Evolutionary conservation across 1,284 basidiomycete species (phyloP).

Genomic region (Heterobasidion parviporum): DNA sequence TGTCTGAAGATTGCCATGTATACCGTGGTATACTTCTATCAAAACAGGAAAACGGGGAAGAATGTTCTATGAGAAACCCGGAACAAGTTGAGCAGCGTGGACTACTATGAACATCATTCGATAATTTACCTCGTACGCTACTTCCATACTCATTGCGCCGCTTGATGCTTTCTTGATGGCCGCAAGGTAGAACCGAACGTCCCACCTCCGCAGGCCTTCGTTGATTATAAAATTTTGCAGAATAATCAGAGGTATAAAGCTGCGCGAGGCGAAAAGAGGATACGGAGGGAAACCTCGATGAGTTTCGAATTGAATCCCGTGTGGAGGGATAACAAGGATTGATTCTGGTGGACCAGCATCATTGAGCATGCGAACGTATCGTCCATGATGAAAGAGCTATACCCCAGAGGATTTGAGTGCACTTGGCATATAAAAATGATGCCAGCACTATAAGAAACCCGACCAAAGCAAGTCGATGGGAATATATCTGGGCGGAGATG

Average conservation of each 20-base stretch:
- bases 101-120: slow-evolving; percentile 1
- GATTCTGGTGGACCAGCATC: slow-evolving; percentile 42
- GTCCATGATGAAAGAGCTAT: slow-evolving; percentile 5
- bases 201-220: slow-evolving; percentile 64
- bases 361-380: neutral
- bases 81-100: neutral
- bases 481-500: neutral
- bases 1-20: slow-evolving; percentile 29
- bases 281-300: slow-evolving; percentile 44
- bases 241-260: slow-evolving; percentile 48
- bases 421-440: slow-evolving; percentile 22
- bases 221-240: slow-evolving; percentile 64
- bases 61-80: slow-evolving; percentile 36
- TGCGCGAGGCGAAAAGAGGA: slow-evolving; percentile 36
- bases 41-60: slow-evolving; percentile 58
- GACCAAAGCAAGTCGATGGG: slow-evolving; percentile 1
- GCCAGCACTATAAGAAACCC: slow-evolving; percentile 6
- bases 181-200: slow-evolving; percentile 61
- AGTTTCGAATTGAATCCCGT: slow-evolving; percentile 68
- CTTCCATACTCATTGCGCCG: slow-evolving; percentile 27
- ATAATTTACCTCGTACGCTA: slow-evolving; percentile 43
- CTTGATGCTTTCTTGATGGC: slow-evolving; percentile 29
- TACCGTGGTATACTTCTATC: slow-evolving; percentile 45
- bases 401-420: slow-evolving; percentile 48
- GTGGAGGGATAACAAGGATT: slow-evolving; percentile 50